Conservation (phyloP, 2,329 filamentous ascomycete species). For the Aspergillus jensenii region DNA sequence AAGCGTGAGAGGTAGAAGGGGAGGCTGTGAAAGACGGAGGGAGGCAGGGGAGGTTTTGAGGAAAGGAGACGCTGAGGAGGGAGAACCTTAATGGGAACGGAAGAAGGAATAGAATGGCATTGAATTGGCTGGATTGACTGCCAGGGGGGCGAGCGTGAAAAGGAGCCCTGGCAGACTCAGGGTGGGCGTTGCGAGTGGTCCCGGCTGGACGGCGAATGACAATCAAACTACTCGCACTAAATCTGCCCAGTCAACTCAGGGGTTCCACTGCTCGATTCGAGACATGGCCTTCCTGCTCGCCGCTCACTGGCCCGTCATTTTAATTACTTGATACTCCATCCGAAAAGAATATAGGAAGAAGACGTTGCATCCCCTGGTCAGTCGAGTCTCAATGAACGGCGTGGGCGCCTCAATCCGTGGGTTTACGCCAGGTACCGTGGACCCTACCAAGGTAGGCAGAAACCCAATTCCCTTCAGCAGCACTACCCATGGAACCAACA, state of each 20-base stretch:
- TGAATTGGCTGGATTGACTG: conserved; percentile 9
- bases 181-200: conserved; percentile 4
- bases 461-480: conserved; percentile 1
- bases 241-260: conserved; percentile 3
- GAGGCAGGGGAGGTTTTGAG: conserved; percentile 17
- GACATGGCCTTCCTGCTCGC: conserved; percentile 6
- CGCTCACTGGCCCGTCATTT: neutral
- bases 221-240: conserved; percentile 7
- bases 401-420: neutral
- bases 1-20: conserved; percentile 23
- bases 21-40: conserved; percentile 24
- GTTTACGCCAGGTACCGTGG: neutral
- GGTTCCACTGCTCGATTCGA: conserved; percentile 16
- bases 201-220: conserved; percentile 2
- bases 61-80: neutral
- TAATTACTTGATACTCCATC: neutral
- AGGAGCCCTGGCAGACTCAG: conserved; percentile 3
- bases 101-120: conserved; percentile 15
- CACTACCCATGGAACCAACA: conserved; percentile 2
- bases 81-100: conserved; percentile 3
- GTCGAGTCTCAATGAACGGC: neutral
- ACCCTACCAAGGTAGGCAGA: neutral
- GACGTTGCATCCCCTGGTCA: neutral
- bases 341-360: neutral
- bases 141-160: conserved; percentile 8